Conservation (phyloP, 305 asterid genomes). For the Fraxinus nigra region DNA sequence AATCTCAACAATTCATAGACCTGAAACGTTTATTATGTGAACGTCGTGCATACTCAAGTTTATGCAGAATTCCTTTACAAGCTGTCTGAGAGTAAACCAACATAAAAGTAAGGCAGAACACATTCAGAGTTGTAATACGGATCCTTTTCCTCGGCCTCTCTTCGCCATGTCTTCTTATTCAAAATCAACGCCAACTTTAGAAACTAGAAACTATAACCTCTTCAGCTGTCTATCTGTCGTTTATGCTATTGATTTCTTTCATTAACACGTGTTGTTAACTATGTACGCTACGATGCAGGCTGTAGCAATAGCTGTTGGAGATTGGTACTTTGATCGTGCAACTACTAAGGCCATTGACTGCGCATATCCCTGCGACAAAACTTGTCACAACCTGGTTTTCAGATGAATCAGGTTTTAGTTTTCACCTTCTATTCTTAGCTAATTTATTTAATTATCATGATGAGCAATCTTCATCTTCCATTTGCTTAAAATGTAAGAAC, state of each 20-base stretch:
- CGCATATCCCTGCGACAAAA: slow-evolving; percentile 80
- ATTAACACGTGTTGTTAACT: slow-evolving; percentile 32
- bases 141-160: neutral
- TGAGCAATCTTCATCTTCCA: slow-evolving; percentile 31
- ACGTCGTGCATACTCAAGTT: neutral
- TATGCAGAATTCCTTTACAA: neutral
- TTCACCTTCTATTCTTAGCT: slow-evolving; percentile 9
- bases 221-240: slow-evolving; percentile 31
- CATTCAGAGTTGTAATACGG: neutral
- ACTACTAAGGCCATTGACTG: slow-evolving; percentile 63
- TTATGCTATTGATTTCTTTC: neutral
- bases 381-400: slow-evolving; percentile 87
- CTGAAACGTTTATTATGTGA: neutral
- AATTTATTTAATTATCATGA: slow-evolving; percentile 21
- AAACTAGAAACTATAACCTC: neutral
- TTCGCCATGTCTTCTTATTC: neutral
- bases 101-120: neutral
- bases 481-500: slow-evolving; percentile 19
- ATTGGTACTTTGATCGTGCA: slow-evolving; percentile 78
- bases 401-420: slow-evolving; percentile 23
- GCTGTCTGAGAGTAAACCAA: neutral
- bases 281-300: slow-evolving; percentile 49
- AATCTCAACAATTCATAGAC: neutral
- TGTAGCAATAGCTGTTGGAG: slow-evolving; percentile 79
- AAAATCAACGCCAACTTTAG: neutral